These are phyloP conservation scores for Bathelium albidoporum DNA, from an alignment of 495 filamentous ascomycete genomes.

Conservation along the genomic window DNA sequence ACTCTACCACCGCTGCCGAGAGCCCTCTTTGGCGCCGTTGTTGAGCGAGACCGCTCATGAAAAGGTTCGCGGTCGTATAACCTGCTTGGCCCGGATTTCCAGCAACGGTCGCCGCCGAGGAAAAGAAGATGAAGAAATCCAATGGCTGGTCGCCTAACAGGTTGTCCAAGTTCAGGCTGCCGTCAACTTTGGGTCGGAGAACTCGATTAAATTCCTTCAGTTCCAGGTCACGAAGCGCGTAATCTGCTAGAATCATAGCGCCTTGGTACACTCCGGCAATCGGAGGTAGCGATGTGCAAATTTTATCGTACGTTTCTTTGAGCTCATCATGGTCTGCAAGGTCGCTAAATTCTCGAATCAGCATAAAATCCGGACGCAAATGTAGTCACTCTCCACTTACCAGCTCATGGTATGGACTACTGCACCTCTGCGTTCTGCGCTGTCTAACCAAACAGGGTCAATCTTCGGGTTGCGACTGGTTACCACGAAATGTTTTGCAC, in stretches of 20 bases:
- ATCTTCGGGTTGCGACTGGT: not conserved
- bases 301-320: not conserved
- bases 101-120: not conserved
- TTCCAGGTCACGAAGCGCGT: not conserved
- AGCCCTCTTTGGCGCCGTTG: not conserved
- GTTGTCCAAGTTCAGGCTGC: not conserved
- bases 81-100: slow-evolving; percentile 5
- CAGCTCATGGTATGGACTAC: not conserved
- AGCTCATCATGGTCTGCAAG: not conserved
- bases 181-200: not conserved
- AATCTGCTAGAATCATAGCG: not conserved
- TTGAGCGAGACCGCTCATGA: not conserved
- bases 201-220: not conserved
- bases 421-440: not conserved
- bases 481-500: not conserved
- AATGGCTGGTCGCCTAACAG: not conserved
- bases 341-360: too few species aligned
- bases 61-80: slow-evolving; percentile 5
- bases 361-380: too few species aligned
- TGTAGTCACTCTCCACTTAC: too few species aligned
- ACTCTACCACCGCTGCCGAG: not conserved
- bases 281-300: not conserved
- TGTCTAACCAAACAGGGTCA: not conserved
- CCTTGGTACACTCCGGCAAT: not conserved
- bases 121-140: slow-evolving; percentile 9